Evolutionary conservation across 352 stramenopile genomes (phyloP).

Genomic region (Aphanomyces invadans): DNA sequence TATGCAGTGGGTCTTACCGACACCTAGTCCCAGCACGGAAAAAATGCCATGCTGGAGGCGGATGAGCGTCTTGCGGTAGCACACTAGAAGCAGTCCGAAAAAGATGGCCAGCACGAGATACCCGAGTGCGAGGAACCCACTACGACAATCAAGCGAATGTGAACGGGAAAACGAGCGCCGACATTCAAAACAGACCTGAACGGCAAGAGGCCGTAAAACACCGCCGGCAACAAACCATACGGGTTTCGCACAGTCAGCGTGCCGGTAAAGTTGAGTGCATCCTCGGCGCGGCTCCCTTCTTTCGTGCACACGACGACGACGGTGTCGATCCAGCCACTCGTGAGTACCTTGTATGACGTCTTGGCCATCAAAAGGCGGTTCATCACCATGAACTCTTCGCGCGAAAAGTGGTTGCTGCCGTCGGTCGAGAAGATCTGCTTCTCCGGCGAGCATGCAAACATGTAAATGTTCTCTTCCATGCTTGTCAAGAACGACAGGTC

Average conservation of each 20-base stretch:
- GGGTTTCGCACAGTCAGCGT: conserved; percentile 75
- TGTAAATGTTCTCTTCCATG: conserved; percentile 61
- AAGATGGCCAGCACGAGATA: conserved; percentile 75
- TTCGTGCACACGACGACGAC: conserved; percentile 67
- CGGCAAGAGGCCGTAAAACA: conserved; percentile 78
- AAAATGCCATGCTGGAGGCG: conserved; percentile 79
- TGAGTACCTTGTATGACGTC: conserved; percentile 48
- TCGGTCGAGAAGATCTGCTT: conserved; percentile 37
- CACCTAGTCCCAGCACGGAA: conserved; percentile 70
- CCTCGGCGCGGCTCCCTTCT: conserved; percentile 36
- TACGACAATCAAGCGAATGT: neutral
- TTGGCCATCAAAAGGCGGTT: conserved; percentile 45
- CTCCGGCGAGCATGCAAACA: conserved; percentile 50
- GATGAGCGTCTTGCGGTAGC: conserved; percentile 62
- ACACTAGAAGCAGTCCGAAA: conserved; percentile 61
- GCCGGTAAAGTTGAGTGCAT: conserved; percentile 52
- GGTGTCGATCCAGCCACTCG: conserved; percentile 70
- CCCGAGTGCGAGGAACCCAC: conserved; percentile 52
- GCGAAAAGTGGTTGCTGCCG: conserved; percentile 58
- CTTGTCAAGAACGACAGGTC: conserved; percentile 50
- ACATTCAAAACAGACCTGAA: conserved; percentile 44
- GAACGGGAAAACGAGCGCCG: neutral
- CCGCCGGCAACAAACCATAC: conserved; percentile 67
- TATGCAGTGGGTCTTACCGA: conserved; percentile 27
- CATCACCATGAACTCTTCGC: conserved; percentile 51